Evolutionary conservation across 306 rosid genomes (phyloP), one percentile per base, ranked within the genome.

Genomic region (Macrotyloma uniflorum): DNA sequence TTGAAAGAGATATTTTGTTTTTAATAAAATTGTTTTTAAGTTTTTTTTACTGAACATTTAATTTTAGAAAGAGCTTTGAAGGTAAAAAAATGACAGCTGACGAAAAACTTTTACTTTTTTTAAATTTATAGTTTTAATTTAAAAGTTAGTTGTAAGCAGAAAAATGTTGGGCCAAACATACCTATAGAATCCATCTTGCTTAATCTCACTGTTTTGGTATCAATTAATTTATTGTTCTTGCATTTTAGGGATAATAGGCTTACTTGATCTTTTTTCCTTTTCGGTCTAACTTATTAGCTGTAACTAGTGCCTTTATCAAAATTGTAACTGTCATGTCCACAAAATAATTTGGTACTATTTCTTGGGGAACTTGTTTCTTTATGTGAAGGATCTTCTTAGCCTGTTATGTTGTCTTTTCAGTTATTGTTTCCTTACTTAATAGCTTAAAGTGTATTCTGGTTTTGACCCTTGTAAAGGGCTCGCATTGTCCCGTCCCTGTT

Each of bases 391-490:
- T 55, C 45, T 66, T 8, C 43, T 72, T 45, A 24, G 36, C 65
- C 33, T 55, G 54, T 66, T 58, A 66, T 35, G 65, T 71, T 70
- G 66, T 59, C 16, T 46, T 26, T 45, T 45, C 19, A 14, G 35
- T 51, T 42, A 16, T 22, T 62, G 55, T 77, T 69, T 61, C 54
- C 15, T 23, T 46, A 63, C 43, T 20, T 40, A 23, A 50, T 62
- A 20, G 36, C 76, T 42, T 78, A 12, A 59, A 58, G 46, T 55
- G 75, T 7, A 28, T 55, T 66, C 4, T 45, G 76, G 70, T 53
- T 20, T 81, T 55, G 35, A 22, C 33, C 19, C 36, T 57, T 47
- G 13, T 40, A n/a, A 33, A 23, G 72, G 72, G 40, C 12, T 46
- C 38, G 6, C 5, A 19, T 8, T 3, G 23, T 51, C 24, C 5